phyloP scores from a whole-genome alignment of 306 rosid species.

The Fragaria vesca region DNA sequence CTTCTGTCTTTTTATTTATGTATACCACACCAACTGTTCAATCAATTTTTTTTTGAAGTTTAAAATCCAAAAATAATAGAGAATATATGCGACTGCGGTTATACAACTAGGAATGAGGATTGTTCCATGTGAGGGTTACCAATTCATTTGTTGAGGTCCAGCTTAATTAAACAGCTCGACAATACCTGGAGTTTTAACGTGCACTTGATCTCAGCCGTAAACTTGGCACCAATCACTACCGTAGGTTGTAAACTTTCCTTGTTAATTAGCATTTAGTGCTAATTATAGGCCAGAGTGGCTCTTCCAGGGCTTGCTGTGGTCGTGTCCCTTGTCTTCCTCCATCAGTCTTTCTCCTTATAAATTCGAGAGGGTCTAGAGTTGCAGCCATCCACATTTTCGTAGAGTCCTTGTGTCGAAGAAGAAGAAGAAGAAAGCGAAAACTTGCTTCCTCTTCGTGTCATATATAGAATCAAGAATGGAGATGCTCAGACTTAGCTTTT shows the following conservation, averaged over 20 bases:
- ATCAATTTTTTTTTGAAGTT: neutral
- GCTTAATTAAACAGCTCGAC: constrained; percentile 36
- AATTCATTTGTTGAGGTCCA: constrained; percentile 28
- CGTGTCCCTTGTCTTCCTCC: neutral
- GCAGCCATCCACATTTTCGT: constrained; percentile 6
- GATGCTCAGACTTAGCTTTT: constrained; percentile 42
- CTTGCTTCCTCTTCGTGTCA: neutral
- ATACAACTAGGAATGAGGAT: neutral
- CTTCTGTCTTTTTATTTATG: neutral
- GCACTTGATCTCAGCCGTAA: constrained; percentile 27
- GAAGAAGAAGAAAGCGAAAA: neutral
- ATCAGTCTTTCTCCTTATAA: neutral
- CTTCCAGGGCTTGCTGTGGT: neutral
- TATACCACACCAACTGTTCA: neutral
- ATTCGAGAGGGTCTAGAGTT: neutral
- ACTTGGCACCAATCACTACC: constrained; percentile 41
- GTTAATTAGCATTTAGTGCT: neutral
- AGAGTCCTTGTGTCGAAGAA: neutral
- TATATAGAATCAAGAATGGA: constrained; percentile 38
- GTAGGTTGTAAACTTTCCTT: neutral
- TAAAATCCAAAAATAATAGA: neutral
- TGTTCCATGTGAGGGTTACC: constrained; percentile 20
- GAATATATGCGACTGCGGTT: no score
- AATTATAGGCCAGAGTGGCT: constrained; percentile 43
- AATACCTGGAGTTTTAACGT: constrained; percentile 35